Evolutionary conservation across 176 grass and related monocot species (phyloP).

Genomic region (Oryza officinalis): DNA sequence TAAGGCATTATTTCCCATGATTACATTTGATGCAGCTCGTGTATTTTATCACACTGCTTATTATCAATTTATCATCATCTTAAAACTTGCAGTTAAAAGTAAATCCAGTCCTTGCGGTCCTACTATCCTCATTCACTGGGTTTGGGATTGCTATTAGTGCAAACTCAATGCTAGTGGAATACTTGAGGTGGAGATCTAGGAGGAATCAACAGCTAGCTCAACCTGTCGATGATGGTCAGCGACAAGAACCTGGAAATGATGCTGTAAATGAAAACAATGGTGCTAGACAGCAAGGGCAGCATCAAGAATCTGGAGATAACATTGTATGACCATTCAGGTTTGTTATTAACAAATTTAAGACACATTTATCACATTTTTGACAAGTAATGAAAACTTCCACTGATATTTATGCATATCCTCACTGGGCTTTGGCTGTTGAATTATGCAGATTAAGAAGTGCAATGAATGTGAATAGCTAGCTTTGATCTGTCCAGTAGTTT

Average conservation of each 20-base stretch:
- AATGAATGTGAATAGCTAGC: slow-evolving; percentile 19
- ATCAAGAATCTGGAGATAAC: slow-evolving; percentile 43
- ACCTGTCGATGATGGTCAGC: slow-evolving; percentile 25
- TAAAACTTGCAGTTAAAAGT: slow-evolving; percentile 65
- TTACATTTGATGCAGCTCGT: slow-evolving; percentile 14
- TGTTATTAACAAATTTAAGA: background rate
- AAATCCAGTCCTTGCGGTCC: slow-evolving; percentile 65
- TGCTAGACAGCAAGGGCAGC: slow-evolving; percentile 41
- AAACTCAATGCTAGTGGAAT: slow-evolving; percentile 77
- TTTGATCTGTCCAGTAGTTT: slow-evolving; percentile 16
- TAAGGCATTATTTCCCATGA: slow-evolving; percentile 41
- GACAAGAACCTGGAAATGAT: slow-evolving; percentile 30
- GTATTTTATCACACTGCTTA: slow-evolving; percentile 12
- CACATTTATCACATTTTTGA: background rate
- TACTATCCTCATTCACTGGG: slow-evolving; percentile 90
- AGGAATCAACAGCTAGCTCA: slow-evolving; percentile 48
- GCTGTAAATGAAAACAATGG: slow-evolving; percentile 27
- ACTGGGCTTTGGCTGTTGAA: background rate
- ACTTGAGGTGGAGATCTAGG: slow-evolving; percentile 77
- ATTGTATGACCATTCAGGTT: slow-evolving; percentile 48
- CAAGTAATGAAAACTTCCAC: background rate
- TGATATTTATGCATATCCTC: background rate
- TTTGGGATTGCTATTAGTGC: slow-evolving; percentile 94
- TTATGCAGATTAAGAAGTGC: slow-evolving; percentile 16
- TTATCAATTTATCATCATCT: background rate